Evolutionary conservation across 371 early-diverging fungal species (phyloP).

Genomic region (Phascolomyces articulosus): DNA sequence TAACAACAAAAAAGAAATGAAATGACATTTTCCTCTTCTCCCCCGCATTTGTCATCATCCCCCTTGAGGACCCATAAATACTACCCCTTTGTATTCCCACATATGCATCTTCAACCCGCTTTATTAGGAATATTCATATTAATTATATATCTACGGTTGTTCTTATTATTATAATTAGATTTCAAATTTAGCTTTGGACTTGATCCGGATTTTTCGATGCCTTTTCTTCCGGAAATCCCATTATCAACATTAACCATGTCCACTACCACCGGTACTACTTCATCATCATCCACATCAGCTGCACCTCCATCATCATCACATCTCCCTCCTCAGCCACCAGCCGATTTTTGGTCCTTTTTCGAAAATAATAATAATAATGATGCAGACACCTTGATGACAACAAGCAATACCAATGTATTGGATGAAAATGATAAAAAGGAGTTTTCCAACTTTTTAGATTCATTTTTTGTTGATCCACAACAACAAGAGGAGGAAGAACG

Average conservation of each 20-base stretch:
- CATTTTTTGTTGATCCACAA: constrained; percentile 45
- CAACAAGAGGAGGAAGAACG: constrained; percentile 36
- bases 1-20: background rate
- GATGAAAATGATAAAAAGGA: constrained; percentile 47
- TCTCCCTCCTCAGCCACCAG: background rate
- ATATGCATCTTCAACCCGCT: too few relatives aligned
- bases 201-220: constrained; percentile 49
- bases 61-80: too few relatives aligned
- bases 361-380: constrained; percentile 8
- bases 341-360: constrained; percentile 7
- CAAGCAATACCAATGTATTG: constrained; percentile 10
- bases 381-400: background rate
- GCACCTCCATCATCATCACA: constrained; percentile 4
- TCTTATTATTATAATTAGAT: constrained; percentile 27
- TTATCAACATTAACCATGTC: constrained; percentile 18
- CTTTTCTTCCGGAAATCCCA: constrained; percentile 26
- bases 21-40: background rate
- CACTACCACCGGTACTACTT: constrained; percentile 9
- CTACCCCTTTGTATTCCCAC: too few relatives aligned
- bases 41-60: too few relatives aligned
- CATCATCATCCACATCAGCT: background rate
- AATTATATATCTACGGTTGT: too few relatives aligned
- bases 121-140: too few relatives aligned
- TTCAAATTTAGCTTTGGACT: constrained; percentile 52
- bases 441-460: constrained; percentile 45